Percentiles rank a stretch among this genome's conserved stretches.
phyloP scores from a whole-genome alignment of 2,329 filamentous ascomycete species.

The Aspergillus arachidicola region DNA sequence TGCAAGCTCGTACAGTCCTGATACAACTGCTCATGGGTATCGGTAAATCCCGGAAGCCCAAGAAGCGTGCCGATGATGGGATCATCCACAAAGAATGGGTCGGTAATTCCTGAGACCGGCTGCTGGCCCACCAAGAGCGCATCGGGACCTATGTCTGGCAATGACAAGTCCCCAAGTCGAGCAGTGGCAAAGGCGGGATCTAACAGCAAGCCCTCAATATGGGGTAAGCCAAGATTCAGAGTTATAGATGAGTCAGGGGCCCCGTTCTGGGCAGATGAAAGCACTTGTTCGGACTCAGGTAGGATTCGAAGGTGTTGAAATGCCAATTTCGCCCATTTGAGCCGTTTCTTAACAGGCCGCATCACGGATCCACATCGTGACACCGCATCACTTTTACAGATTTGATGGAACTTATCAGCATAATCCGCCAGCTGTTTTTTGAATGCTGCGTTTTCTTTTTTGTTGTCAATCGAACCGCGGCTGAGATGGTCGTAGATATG shows the following conservation, averaged over 20 bases:
- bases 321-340: conserved; percentile 7
- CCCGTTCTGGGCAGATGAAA: background rate
- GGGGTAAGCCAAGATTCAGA: too few species aligned
- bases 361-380: background rate
- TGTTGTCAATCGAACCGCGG: background rate
- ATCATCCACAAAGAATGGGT: background rate
- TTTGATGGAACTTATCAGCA: conserved; percentile 3
- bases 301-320: background rate
- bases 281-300: background rate
- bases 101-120: background rate
- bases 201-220: background rate
- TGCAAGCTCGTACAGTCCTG: background rate
- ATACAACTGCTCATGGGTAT: background rate
- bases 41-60: background rate
- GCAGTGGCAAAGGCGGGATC: background rate
- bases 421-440: background rate
- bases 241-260: background rate
- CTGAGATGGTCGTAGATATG: conserved; percentile 3
- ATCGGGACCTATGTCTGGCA: background rate
- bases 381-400: conserved; percentile 4
- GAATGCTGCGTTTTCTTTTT: background rate
- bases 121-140: background rate
- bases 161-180: background rate
- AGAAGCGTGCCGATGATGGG: background rate
- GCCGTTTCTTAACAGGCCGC: conserved; percentile 7